Base-by-base conservation (phyloP, 2,329 filamentous ascomycete genomes). In the Colletotrichum gigasporum region DNA sequence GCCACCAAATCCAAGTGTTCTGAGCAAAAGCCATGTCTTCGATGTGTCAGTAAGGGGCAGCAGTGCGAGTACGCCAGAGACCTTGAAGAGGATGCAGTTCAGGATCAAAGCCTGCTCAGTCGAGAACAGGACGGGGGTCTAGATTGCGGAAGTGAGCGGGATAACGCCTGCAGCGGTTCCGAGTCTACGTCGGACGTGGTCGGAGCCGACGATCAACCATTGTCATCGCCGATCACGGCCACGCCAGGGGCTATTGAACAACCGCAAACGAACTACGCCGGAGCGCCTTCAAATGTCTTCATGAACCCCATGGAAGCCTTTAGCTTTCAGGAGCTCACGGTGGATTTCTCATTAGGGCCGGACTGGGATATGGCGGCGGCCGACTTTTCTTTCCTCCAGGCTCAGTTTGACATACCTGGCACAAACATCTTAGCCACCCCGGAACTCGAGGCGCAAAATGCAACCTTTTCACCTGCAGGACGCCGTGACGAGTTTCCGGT, bases 1-100 rank as follows among this genome's bases (percentile, higher is more conserved):
- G 28, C 20, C 4, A 30, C 56, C 14, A 59, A 59, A n/a, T 26
- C 50, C 18, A 59, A 53, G 28, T 53, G 56, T 16, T 59, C 56
- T 7, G 56, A 59, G 28, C 14, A 50, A 20, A 59, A 52, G 28
- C 45, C 50, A 4, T 53, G 50, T 20, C 6, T 18, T 4, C 24
- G 35, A 18, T 53, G 50, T 41, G 9, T 26, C n/a, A 16, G 22
- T 11, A 39, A 39, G 5, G 45, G 45, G 1, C 5, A 34, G 11
- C 8, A 16, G 3, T 59, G 55, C 7, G 47, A 52, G 4, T 28
- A n/a, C 16, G 35, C 24, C 10, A 18, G 16, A n/a, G 28, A 9
- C 45, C 10, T 22, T 22, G 42, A 44, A 14, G 41, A 5, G 9
- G 42, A 12, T 20, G 18, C 18, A 32, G 5, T 1, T 2, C 16